A percentile compares a stretch with the other conserved stretches of the same genome.
Conservation (phyloP, 169 alveolate species). For the Eimeria tenella region DNA sequence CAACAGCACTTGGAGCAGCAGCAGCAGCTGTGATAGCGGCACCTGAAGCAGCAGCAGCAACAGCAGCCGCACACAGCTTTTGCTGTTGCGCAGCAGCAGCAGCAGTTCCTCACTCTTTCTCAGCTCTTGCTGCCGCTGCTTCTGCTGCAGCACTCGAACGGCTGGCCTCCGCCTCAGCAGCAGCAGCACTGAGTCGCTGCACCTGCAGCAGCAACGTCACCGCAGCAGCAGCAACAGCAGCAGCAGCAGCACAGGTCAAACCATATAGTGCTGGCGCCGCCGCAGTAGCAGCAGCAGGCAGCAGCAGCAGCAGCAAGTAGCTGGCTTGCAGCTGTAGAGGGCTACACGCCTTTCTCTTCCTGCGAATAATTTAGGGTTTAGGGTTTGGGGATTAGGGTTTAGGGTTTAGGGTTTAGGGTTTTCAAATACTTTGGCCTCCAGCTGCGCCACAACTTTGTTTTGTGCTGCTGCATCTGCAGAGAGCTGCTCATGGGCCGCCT, state of each 20-base stretch:
- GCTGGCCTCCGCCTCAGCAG: conserved; percentile 21
- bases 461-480: conserved; percentile 19
- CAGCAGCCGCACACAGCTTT: not conserved
- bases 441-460: not conserved
- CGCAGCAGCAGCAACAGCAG: conserved; percentile 19
- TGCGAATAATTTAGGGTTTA: not conserved
- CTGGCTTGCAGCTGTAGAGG: no score
- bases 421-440: not conserved
- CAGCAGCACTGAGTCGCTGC: conserved; percentile 22
- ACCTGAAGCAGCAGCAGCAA: conserved; percentile 6
- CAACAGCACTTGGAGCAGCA: conserved; percentile 9
- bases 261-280: not conserved
- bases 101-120: not conserved
- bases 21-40: not conserved
- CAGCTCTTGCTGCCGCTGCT: conserved; percentile 27
- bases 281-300: not conserved
- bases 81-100: not conserved
- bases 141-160: conserved; percentile 36
- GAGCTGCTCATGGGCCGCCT: conserved; percentile 27
- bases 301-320: no score
- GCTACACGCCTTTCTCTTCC: no score
- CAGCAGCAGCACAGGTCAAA: not conserved
- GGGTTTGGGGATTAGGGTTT: not conserved
- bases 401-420: conserved; percentile 16
- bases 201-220: conserved; percentile 14